A percentile compares a stretch with the other conserved stretches of the same genome.
Evolutionary conservation across 768 basidiomycete genomes (phyloP).

Genomic region (Lactifluus pinguis): DNA sequence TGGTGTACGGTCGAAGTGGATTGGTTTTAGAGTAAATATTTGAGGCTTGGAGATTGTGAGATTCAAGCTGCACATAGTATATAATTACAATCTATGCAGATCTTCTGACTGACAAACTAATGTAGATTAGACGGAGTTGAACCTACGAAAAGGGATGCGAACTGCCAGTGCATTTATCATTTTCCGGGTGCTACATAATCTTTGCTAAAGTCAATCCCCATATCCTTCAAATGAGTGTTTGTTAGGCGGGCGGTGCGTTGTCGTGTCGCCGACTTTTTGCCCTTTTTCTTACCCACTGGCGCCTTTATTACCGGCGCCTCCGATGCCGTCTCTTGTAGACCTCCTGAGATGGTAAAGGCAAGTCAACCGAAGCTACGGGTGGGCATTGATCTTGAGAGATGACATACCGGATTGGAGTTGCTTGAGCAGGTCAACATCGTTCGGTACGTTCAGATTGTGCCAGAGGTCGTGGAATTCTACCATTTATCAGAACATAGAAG

Average conservation of each 20-base stretch:
- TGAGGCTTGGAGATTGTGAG: too few relatives aligned
- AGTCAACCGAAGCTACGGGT: not conserved
- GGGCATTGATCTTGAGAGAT: not conserved
- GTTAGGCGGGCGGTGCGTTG: slow-evolving; percentile 78
- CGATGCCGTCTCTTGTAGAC: slow-evolving; percentile 69
- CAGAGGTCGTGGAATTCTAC: slow-evolving; percentile 83
- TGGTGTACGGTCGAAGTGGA: too few relatives aligned
- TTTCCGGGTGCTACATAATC: slow-evolving; percentile 44
- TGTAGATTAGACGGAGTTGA: too few relatives aligned
- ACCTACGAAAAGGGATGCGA: too few relatives aligned
- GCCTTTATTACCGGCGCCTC: slow-evolving; percentile 48
- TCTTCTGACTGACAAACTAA: too few relatives aligned
- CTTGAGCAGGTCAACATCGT: slow-evolving; percentile 72
- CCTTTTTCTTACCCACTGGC: slow-evolving; percentile 59
- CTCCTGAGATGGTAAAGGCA: slow-evolving; percentile 39
- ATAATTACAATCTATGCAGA: too few relatives aligned
- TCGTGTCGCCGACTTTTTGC: slow-evolving; percentile 62
- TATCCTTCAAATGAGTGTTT: slow-evolving; percentile 79
- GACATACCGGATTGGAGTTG: slow-evolving; percentile 62
- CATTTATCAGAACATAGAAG: not conserved
- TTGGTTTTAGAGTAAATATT: too few relatives aligned
- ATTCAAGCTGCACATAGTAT: too few relatives aligned
- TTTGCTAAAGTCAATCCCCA: slow-evolving; percentile 68
- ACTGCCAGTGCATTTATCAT: not conserved
- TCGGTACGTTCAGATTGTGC: slow-evolving; percentile 78